phyloP scores from a whole-genome alignment of 306 rosid genomes.

The Urtica urens region DNA sequence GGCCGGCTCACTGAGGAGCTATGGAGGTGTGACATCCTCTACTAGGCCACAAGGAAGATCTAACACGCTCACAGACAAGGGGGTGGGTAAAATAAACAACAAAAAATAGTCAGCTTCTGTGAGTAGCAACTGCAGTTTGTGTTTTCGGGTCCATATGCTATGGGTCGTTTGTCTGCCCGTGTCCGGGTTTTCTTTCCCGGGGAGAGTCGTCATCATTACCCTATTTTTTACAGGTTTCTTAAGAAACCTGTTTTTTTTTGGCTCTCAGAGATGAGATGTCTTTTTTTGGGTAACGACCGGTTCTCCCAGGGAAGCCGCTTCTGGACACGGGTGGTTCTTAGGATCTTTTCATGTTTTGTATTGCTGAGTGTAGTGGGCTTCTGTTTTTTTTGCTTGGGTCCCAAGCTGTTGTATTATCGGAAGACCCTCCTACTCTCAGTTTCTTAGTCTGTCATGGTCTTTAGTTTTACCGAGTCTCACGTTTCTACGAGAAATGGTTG shows the following conservation, averaged over 20 bases:
- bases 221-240: slow-evolving; percentile 60
- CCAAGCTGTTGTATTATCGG: slow-evolving; percentile 6
- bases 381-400: slow-evolving; percentile 35
- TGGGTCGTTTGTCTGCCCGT: slow-evolving; percentile 53
- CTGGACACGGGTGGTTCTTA: slow-evolving; percentile 41
- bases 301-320: slow-evolving; percentile 41
- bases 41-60: slow-evolving; percentile 19
- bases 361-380: slow-evolving; percentile 36
- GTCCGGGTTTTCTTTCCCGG: slow-evolving; percentile 52
- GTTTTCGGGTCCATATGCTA: slow-evolving; percentile 67
- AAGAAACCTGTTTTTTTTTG: slow-evolving; percentile 53
- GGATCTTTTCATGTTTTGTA: slow-evolving; percentile 23
- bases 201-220: slow-evolving; percentile 41
- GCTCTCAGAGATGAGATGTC: slow-evolving; percentile 25
- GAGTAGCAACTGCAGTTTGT: slow-evolving; percentile 32
- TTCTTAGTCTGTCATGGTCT: slow-evolving; percentile 25
- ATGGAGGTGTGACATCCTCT: slow-evolving; percentile 76
- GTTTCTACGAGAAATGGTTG: slow-evolving; percentile 38
- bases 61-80: slow-evolving; percentile 7
- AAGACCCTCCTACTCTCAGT: slow-evolving; percentile 20
- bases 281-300: slow-evolving; percentile 34
- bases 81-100: not conserved
- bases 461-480: slow-evolving; percentile 38
- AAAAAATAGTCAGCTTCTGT: slow-evolving; percentile 30
- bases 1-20: slow-evolving; percentile 44